Evolutionary conservation across 129 eudicot genomes (phyloP).

Genomic region (Mikania micrantha): DNA sequence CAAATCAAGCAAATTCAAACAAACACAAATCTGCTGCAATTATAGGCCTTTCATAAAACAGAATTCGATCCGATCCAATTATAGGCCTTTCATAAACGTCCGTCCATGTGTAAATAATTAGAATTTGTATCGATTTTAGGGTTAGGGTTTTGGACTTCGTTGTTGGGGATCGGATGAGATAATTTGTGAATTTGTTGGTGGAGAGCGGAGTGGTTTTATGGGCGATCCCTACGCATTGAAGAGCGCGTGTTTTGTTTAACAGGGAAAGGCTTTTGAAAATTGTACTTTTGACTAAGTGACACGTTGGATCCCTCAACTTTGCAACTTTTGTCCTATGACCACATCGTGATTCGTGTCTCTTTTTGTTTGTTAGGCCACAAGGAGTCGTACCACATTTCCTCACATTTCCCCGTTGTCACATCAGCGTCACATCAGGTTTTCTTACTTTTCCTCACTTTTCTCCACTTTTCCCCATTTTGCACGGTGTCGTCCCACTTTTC

Average conservation of each 20-base stretch:
- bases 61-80: constrained; percentile 16
- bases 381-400: too few relatives aligned
- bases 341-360: too few relatives aligned
- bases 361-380: too few relatives aligned
- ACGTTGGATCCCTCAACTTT: constrained; percentile 13
- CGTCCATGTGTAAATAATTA: not conserved
- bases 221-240: constrained; percentile 5
- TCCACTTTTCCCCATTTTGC: too few relatives aligned
- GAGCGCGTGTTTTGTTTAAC: constrained; percentile 5
- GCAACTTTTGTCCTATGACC: not conserved
- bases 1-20: constrained; percentile 18
- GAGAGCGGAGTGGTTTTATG: constrained; percentile 3
- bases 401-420: too few relatives aligned
- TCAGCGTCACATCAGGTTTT: too few relatives aligned
- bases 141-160: constrained; percentile 28
- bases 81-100: constrained; percentile 1
- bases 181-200: constrained; percentile 11
- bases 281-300: constrained; percentile 20
- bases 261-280: constrained; percentile 8
- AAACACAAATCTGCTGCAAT: constrained; percentile 13
- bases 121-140: not conserved
- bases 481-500: too few relatives aligned
- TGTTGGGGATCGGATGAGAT: constrained; percentile 19
- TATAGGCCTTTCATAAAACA: not conserved
- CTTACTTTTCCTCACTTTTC: too few relatives aligned